phyloP scores from a whole-genome alignment of 192 early-diverging fungal genomes.

The Mortierella alpina region DNA sequence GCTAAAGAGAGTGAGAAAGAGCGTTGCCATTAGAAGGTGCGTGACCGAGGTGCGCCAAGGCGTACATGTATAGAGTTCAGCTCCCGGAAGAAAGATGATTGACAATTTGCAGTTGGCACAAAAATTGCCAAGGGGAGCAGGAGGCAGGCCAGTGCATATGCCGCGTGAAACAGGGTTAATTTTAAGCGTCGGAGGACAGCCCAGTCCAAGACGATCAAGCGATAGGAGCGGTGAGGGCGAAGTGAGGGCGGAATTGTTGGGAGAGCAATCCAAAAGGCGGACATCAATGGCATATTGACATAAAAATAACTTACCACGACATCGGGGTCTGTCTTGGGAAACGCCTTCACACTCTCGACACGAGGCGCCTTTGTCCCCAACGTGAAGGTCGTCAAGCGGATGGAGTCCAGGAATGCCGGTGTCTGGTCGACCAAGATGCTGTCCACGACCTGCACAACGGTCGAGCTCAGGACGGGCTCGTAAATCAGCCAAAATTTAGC shows the following conservation, averaged over 20 bases:
- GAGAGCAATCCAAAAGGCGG: not conserved
- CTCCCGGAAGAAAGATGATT: no score
- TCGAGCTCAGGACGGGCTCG: constrained; percentile 85
- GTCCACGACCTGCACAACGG: constrained; percentile 78
- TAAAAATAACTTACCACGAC: constrained; percentile 64
- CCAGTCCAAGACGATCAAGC: no score
- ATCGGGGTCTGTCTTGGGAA: constrained; percentile 79
- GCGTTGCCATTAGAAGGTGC: not conserved
- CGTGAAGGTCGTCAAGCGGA: constrained; percentile 79
- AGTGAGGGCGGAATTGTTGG: not conserved
- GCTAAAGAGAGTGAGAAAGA: constrained; percentile 35
- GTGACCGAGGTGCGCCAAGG: no score
- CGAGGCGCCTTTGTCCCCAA: constrained; percentile 81
- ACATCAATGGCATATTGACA: not conserved
- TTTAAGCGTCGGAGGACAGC: no score
- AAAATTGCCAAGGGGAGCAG: no score
- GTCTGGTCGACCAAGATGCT: constrained; percentile 77
- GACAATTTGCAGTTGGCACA: no score
- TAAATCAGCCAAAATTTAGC: constrained; percentile 90
- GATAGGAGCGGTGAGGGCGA: no score
- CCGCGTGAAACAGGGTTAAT: no score
- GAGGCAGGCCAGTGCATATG: no score
- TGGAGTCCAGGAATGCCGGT: constrained; percentile 84
- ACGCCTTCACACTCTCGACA: constrained; percentile 77
- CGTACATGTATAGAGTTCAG: no score